These are phyloP conservation scores for Gymnopilus junonius DNA, from an alignment of 768 basidiomycete genomes.

Conservation along the genomic window DNA sequence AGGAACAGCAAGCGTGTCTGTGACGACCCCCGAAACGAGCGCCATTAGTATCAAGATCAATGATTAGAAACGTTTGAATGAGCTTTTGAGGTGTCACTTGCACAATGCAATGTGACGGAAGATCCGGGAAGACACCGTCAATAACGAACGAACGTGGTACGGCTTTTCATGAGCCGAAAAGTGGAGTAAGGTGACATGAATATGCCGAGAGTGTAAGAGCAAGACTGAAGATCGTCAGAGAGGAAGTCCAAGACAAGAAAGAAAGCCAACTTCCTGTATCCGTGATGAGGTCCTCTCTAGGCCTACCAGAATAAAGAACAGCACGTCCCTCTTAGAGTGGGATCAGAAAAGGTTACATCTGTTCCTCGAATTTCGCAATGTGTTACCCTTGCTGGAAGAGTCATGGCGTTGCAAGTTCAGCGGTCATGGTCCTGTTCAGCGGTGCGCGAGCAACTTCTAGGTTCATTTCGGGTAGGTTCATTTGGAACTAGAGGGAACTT, in stretches of 20 bases:
- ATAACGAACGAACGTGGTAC: not conserved
- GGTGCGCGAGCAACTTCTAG: not conserved
- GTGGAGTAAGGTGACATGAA: not conserved
- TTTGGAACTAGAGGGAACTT: not conserved
- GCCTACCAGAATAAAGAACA: no score
- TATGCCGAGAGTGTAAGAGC: not conserved
- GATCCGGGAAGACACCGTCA: not conserved
- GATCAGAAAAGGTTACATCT: no score
- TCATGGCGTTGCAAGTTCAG: no score
- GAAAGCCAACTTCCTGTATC: no score
- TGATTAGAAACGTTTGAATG: not conserved
- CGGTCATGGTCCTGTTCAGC: not conserved
- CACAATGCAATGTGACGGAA: not conserved
- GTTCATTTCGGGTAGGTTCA: not conserved
- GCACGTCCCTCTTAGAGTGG: no score
- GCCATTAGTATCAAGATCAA: not conserved
- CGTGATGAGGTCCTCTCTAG: no score
- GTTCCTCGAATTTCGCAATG: no score
- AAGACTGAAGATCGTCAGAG: not conserved
- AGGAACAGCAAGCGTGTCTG: not conserved
- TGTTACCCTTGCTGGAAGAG: no score
- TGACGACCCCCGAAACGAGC: not conserved
- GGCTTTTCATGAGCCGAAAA: not conserved
- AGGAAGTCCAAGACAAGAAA: not conserved
- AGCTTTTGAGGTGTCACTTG: not conserved